phyloP scores from a whole-genome alignment of 768 basidiomycete species.

The Pisolithus albus region DNA sequence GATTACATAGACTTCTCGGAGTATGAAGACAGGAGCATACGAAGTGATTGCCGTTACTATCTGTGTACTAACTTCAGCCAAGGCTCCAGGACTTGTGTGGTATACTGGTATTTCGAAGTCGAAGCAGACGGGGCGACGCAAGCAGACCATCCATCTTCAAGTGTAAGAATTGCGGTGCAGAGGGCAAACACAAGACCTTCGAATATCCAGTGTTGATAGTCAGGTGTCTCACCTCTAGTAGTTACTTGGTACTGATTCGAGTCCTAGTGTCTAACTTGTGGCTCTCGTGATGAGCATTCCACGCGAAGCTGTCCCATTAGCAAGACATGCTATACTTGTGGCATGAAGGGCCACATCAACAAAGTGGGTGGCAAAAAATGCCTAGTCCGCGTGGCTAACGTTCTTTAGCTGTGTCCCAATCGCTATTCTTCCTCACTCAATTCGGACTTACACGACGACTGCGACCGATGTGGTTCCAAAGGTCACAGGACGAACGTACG shows the following conservation, averaged over 20 bases:
- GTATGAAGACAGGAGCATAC: slow-evolving; percentile 57
- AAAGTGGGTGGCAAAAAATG: slow-evolving; percentile 31
- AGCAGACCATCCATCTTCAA: slow-evolving; percentile 42
- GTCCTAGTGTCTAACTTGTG: slow-evolving; percentile 70
- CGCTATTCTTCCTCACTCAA: slow-evolving; percentile 27
- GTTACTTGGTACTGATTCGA: slow-evolving; percentile 1
- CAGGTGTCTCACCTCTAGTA: slow-evolving; percentile 20
- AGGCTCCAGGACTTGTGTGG: slow-evolving; percentile 44
- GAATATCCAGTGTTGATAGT: slow-evolving; percentile 74
- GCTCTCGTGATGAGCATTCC: slow-evolving; percentile 70
- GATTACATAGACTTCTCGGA: slow-evolving; percentile 76
- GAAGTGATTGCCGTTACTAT: slow-evolving; percentile 10
- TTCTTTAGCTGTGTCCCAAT: slow-evolving; percentile 63
- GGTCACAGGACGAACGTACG: slow-evolving; percentile 59
- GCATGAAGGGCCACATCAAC: slow-evolving; percentile 79
- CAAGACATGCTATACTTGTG: slow-evolving; percentile 74
- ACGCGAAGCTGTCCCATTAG: slow-evolving; percentile 75
- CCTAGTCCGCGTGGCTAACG: background rate
- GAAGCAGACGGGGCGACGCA: slow-evolving; percentile 32
- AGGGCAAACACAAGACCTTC: slow-evolving; percentile 60
- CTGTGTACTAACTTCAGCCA: slow-evolving; percentile 1
- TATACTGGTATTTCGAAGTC: slow-evolving; percentile 69
- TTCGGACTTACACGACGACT: slow-evolving; percentile 37
- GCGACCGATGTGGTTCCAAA: slow-evolving; percentile 64
- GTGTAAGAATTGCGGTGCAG: slow-evolving; percentile 74